Conservation (phyloP, 805 yeast genomes). For the Millerozyma acaciae region DNA sequence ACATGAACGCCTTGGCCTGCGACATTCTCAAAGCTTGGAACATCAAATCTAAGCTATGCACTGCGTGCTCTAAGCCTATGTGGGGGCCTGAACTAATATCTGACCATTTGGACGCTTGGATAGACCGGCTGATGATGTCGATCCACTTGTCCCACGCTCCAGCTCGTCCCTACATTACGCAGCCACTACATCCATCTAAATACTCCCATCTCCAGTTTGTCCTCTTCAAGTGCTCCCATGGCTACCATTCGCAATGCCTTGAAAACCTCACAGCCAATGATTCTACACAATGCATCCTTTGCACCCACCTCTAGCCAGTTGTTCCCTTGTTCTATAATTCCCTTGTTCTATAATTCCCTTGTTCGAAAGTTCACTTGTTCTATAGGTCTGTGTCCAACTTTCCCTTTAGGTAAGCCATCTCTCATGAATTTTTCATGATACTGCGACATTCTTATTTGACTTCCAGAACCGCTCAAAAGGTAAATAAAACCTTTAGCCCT, state of each 20-base stretch:
- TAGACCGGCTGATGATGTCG: constrained; percentile 27
- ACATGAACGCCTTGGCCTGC: constrained; percentile 39
- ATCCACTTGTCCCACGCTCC: constrained; percentile 4
- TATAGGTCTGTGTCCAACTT: too few species aligned
- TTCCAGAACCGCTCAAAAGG: too few species aligned
- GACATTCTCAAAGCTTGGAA: constrained; percentile 59
- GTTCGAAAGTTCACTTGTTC: background rate
- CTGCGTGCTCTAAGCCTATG: constrained; percentile 67
- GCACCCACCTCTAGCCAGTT: constrained; percentile 7
- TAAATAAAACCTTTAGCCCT: too few species aligned
- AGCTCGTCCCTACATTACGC: background rate
- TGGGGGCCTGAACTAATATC: constrained; percentile 64
- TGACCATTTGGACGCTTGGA: constrained; percentile 56
- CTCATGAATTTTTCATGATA: too few species aligned
- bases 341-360: too few species aligned
- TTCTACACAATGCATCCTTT: constrained; percentile 21
- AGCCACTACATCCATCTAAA: constrained; percentile 6
- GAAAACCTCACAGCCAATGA: constrained; percentile 32
- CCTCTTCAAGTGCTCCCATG: constrained; percentile 63
- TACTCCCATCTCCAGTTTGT: constrained; percentile 35
- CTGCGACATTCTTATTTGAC: too few species aligned
- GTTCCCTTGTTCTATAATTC: background rate
- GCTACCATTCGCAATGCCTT: constrained; percentile 59
- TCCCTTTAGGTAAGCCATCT: too few species aligned
- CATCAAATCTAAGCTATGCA: constrained; percentile 51